A percentile compares a stretch with the other conserved stretches of the same genome.
These are phyloP conservation scores for Wickerhamomyces sp. DNA, from an alignment of 1,139 yeast species.

Conservation along the genomic window DNA sequence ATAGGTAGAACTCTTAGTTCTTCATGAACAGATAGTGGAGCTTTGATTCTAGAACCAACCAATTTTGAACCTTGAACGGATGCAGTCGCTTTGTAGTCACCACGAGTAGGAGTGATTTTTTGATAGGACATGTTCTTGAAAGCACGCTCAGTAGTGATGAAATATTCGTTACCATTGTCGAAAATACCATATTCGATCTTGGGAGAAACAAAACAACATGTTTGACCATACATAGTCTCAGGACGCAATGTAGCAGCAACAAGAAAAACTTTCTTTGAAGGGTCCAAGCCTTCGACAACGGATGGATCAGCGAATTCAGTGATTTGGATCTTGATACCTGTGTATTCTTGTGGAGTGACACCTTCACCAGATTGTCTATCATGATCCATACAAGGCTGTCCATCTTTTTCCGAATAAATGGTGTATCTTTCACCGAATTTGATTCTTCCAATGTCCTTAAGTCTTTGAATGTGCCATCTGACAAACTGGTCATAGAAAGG, in stretches of 20 bases:
- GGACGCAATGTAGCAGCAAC: slow-evolving; percentile 99
- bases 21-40: slow-evolving; percentile 73
- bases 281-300: slow-evolving; percentile 50
- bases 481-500: slow-evolving; percentile 94
- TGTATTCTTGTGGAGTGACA: slow-evolving; percentile 93
- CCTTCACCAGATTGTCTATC: slow-evolving; percentile 98
- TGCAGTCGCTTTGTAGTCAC: slow-evolving; percentile 60
- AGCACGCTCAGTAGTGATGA: slow-evolving; percentile 91
- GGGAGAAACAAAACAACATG: slow-evolving; percentile 97
- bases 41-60: slow-evolving; percentile 81
- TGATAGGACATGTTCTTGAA: slow-evolving; percentile 97
- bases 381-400: slow-evolving; percentile 99
- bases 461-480: slow-evolving; percentile 93
- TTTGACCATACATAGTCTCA: slow-evolving; percentile 98
- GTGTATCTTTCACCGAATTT: slow-evolving; percentile 98
- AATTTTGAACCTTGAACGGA: slow-evolving; percentile 66
- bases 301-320: slow-evolving; percentile 43
- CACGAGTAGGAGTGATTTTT: slow-evolving; percentile 86
- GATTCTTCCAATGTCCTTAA: slow-evolving; percentile 83
- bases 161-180: slow-evolving; percentile 81
- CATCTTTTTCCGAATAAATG: slow-evolving; percentile 94
- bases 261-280: slow-evolving; percentile 65
- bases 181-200: slow-evolving; percentile 89
- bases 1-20: slow-evolving; percentile 87
- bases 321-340: slow-evolving; percentile 81